Evolutionary conservation across 2,329 filamentous ascomycete species (phyloP), one percentile per base, ranked within the genome.

Genomic region (Metarhizium brunneum): DNA sequence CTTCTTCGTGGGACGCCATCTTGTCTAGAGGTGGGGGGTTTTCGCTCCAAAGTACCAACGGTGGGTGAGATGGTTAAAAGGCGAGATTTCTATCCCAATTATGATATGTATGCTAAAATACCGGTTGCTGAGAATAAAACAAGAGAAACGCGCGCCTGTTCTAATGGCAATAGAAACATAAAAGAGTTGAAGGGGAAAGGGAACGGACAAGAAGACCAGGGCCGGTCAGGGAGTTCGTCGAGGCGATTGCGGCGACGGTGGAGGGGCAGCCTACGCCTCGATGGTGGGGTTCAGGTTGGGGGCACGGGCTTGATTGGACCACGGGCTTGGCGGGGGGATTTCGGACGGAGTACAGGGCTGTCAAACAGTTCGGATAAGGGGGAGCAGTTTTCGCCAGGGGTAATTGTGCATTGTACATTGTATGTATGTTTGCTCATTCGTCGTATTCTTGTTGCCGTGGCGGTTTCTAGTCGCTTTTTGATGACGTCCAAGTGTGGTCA

Each of bases 1-100:
- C 92, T 59, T 96, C 90, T 62, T 86, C 78, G 68, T 82, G 77
- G 65, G 84, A 81, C 63, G 85, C 79, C 86, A 90, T 90, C 4
- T 38, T 53, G 47, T 40, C 43, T 45, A 16, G 42, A 20, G 42
- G 51, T 38, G 42, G 43, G 7, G 14, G 38, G 38, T 40, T 36
- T 40, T 47, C 18, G 43, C 42, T 45, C 55, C 48, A 48, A 38
- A 51, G 14, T 29, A 8, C 18, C 18, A n/a, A 47, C 18, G n/a
- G 16, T 47, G n/a, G 16, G 16, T 18, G 25, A 25, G 43, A 47
- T 43, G 42, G 42, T 20, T 45, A 25, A n/a, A 20, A 13, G 11
- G 7, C 2, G 25, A 6, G 18, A 7, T 14, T 10, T 47, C 18
- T 30, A 4, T 14, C 11, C 25, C 13, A 16, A 48, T 48, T 6